A percentile compares a stretch with the other conserved stretches of the same genome.
These are phyloP conservation scores for Daldinia bambusicola DNA, from an alignment of 495 filamentous ascomycete species.

Conservation along the genomic window DNA sequence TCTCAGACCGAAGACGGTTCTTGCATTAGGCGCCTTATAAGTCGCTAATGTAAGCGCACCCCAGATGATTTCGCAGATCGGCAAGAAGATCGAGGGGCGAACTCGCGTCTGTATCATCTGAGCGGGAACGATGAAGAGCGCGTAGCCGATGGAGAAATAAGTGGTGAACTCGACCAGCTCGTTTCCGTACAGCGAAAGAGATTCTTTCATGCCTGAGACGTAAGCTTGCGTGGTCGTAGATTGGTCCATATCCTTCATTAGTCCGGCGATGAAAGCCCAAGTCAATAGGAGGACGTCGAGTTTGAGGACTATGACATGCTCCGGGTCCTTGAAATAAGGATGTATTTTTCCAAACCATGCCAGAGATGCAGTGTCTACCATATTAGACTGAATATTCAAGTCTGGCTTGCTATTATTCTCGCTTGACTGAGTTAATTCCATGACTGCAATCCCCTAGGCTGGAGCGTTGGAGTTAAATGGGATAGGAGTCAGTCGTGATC, in stretches of 20 bases:
- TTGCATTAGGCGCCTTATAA: constrained; percentile 52
- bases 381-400: neutral
- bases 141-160: constrained; percentile 59
- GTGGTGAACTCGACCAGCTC: neutral
- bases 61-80: constrained; percentile 60
- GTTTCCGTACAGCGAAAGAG: neutral
- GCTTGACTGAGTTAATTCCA: neutral
- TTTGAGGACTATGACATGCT: constrained; percentile 40
- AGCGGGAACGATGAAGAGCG: constrained; percentile 62
- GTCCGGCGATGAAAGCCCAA: constrained; percentile 46
- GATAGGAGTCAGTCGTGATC: neutral
- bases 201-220: constrained; percentile 62
- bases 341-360: constrained; percentile 28
- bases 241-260: constrained; percentile 54
- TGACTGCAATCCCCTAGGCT: neutral
- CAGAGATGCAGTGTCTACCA: neutral
- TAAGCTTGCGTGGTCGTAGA: constrained; percentile 49
- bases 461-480: neutral
- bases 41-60: constrained; percentile 54
- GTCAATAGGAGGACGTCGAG: constrained; percentile 46
- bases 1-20: constrained; percentile 57
- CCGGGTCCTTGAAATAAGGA: constrained; percentile 19
- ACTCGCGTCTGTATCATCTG: constrained; percentile 62
- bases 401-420: neutral
- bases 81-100: constrained; percentile 62